Conservation (phyloP, 1,139 yeast genomes). For the Geotrichum fermentans region DNA sequence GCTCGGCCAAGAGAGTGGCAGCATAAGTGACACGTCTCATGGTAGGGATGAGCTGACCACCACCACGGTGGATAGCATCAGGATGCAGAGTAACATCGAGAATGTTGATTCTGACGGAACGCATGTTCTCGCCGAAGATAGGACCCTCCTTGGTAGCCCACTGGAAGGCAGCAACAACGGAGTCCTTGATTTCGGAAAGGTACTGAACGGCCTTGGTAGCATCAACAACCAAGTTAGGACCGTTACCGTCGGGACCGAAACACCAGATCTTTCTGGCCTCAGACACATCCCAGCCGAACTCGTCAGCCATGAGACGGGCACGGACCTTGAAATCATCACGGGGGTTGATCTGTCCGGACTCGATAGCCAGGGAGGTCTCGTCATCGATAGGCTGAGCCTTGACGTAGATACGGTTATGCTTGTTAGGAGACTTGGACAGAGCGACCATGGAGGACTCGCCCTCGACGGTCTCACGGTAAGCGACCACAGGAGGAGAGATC, state of each 20-base stretch:
- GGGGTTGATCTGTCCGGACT: constrained; percentile 85
- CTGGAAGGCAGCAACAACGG: constrained; percentile 99
- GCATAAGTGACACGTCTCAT: constrained; percentile 99
- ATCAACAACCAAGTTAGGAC: constrained; percentile 98
- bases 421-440: constrained; percentile 98
- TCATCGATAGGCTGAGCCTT: constrained; percentile 95
- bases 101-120: constrained; percentile 96
- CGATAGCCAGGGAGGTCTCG: constrained; percentile 90
- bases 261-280: constrained; percentile 99
- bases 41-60: constrained; percentile 99
- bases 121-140: constrained; percentile 89
- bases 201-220: constrained; percentile 99
- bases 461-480: constrained; percentile 98
- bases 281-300: constrained; percentile 98
- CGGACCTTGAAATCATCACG: constrained; percentile 98
- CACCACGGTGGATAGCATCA: constrained; percentile 99
- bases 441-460: constrained; percentile 93
- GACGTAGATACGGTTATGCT: constrained; percentile 99
- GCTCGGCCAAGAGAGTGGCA: constrained; percentile 95
- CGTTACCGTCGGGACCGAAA: constrained; percentile 99
- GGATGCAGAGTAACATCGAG: constrained; percentile 99
- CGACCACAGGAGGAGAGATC: constrained; percentile 95
- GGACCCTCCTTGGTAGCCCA: constrained; percentile 99
- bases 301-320: constrained; percentile 98
- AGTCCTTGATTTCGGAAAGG: constrained; percentile 98